These are phyloP conservation scores for Calonectria pseudoreteaudii DNA, from an alignment of 2,329 filamentous ascomycete genomes.

Conservation along the genomic window DNA sequence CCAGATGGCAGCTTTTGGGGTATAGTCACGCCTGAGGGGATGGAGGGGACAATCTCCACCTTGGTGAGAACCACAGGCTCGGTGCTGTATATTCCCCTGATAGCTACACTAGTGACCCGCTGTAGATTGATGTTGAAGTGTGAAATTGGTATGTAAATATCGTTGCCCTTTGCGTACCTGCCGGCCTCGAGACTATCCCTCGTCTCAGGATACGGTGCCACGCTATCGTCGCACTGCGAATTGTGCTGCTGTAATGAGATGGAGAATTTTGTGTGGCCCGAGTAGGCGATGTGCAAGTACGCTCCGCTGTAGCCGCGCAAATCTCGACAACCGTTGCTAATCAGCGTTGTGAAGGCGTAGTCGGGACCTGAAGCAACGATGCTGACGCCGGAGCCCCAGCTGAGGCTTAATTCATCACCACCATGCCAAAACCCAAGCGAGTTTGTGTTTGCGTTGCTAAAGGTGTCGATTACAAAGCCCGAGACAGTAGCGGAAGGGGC, in stretches of 20 bases:
- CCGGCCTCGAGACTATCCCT: conserved; percentile 75
- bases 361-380: conserved; percentile 55
- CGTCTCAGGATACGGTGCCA: conserved; percentile 73
- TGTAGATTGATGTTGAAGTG: conserved; percentile 74
- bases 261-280: conserved; percentile 71
- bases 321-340: conserved; percentile 54
- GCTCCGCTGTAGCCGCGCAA: conserved; percentile 67
- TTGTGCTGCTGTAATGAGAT: conserved; percentile 77
- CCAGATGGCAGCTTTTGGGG: conserved; percentile 72
- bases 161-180: conserved; percentile 64
- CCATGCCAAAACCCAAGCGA: conserved; percentile 75
- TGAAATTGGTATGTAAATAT: conserved; percentile 75
- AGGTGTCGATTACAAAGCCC: conserved; percentile 71
- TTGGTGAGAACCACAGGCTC: conserved; percentile 63
- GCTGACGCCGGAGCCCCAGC: conserved; percentile 63
- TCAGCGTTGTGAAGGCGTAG: conserved; percentile 70
- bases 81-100: conserved; percentile 72
- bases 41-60: conserved; percentile 69
- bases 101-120: conserved; percentile 67
- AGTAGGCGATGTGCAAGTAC: conserved; percentile 74
- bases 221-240: conserved; percentile 63
- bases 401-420: conserved; percentile 68
- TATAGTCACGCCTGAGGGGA: conserved; percentile 64
- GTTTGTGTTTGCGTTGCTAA: conserved; percentile 64
- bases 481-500: conserved; percentile 61